A percentile compares a stretch with the other conserved stretches of the same genome.
Evolutionary conservation across 768 basidiomycete species (phyloP).

Genomic region (Podaxis rugospora): DNA sequence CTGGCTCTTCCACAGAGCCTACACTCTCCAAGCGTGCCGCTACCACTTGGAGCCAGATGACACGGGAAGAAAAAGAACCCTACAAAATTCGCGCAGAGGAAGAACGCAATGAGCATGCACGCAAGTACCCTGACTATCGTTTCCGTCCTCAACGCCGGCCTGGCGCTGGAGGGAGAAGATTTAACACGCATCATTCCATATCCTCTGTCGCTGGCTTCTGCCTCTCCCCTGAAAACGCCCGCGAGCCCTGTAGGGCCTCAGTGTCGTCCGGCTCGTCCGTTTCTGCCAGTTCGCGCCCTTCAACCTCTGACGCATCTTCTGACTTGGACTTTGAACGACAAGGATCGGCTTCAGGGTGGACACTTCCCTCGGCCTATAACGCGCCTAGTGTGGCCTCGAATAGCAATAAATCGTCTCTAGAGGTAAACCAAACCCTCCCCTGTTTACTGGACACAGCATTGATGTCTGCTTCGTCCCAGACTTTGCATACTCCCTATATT

Average conservation of each 20-base stretch:
- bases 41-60: constrained; percentile 66
- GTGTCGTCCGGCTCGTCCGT: neutral
- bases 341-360: neutral
- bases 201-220: neutral
- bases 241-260: neutral
- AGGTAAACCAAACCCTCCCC: neutral
- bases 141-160: constrained; percentile 40
- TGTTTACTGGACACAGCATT: neutral
- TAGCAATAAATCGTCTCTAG: neutral
- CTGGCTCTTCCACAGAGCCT: constrained; percentile 38
- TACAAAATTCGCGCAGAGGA: constrained; percentile 51
- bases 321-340: neutral
- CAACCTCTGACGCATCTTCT: neutral
- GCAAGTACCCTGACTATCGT: constrained; percentile 56
- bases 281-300: neutral
- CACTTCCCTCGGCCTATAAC: neutral
- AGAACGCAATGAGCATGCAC: constrained; percentile 55
- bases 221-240: neutral
- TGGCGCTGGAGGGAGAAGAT: neutral
- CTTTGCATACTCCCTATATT: neutral
- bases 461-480: neutral
- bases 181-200: neutral
- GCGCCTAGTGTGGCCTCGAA: neutral
- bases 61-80: constrained; percentile 38
- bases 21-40: constrained; percentile 75